Evolutionary conservation across 1,139 yeast species (phyloP).

Genomic region (Starmera stellimalicola): DNA sequence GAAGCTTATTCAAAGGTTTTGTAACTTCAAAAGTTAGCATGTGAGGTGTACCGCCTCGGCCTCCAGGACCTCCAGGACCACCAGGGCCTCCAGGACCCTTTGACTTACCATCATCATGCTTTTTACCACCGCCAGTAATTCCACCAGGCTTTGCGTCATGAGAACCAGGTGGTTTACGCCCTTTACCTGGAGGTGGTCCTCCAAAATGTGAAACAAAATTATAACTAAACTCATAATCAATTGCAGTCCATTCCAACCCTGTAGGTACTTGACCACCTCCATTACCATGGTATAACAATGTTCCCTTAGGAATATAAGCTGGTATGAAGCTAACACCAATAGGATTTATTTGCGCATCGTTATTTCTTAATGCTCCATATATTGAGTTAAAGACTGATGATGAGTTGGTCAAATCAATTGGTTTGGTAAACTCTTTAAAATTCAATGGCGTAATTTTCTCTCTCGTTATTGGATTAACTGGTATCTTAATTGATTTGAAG

Average conservation of each 20-base stretch:
- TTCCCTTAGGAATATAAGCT: slow-evolving; percentile 46
- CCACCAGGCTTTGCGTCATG: neutral
- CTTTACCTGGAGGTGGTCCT: neutral
- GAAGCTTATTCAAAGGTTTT: slow-evolving; percentile 34
- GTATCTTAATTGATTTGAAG: no score
- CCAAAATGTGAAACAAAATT: slow-evolving; percentile 25
- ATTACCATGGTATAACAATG: slow-evolving; percentile 41
- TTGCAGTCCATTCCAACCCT: slow-evolving; percentile 46
- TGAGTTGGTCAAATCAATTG: slow-evolving; percentile 37
- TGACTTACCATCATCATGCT: no score
- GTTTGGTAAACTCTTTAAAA: slow-evolving; percentile 13
- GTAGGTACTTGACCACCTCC: slow-evolving; percentile 28
- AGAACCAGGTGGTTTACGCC: slow-evolving; percentile 2
- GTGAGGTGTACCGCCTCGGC: slow-evolving; percentile 12
- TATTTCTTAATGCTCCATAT: slow-evolving; percentile 39
- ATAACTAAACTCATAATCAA: slow-evolving; percentile 48
- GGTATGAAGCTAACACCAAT: slow-evolving; percentile 49
- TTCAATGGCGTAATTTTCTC: no score
- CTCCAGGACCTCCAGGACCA: slow-evolving; percentile 3
- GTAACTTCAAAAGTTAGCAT: slow-evolving; percentile 35
- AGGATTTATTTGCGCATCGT: slow-evolving; percentile 39
- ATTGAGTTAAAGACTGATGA: slow-evolving; percentile 44
- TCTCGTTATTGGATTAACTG: no score
- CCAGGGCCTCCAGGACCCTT: slow-evolving; percentile 2
- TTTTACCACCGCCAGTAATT: slow-evolving; percentile 1